phyloP scores from a whole-genome alignment of 805 yeast genomes.

The Wickerhamiella domercqiae region DNA sequence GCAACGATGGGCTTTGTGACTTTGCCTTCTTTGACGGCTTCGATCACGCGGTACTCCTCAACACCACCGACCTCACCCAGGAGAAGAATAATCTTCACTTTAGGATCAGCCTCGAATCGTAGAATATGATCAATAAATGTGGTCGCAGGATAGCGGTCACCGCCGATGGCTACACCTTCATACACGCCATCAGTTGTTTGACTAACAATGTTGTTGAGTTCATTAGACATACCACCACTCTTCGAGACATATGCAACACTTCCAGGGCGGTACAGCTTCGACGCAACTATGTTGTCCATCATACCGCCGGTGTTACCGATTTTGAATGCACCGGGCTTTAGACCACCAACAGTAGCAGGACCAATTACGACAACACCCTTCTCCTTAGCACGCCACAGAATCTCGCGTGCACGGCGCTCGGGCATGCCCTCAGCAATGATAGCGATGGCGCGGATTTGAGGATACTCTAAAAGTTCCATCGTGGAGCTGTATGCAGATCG shows the following conservation, averaged over 20 bases:
- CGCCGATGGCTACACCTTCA: constrained; percentile 56
- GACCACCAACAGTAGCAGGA: constrained; percentile 35
- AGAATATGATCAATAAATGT: constrained; percentile 54
- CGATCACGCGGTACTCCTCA: constrained; percentile 57
- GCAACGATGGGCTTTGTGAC: constrained; percentile 58
- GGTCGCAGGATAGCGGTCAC: constrained; percentile 62
- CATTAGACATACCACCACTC: constrained; percentile 36
- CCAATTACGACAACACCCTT: constrained; percentile 34
- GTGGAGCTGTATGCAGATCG: constrained; percentile 34
- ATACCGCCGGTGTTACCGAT: constrained; percentile 36
- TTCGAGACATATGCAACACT: constrained; percentile 34
- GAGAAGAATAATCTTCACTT: constrained; percentile 49
- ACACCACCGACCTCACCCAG: constrained; percentile 63
- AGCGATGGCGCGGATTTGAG: constrained; percentile 32
- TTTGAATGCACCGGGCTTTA: constrained; percentile 35
- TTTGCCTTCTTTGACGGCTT: constrained; percentile 46
- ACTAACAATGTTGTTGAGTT: constrained; percentile 32
- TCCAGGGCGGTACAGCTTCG: constrained; percentile 34
- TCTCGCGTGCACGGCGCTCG: constrained; percentile 35
- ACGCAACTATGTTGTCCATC: constrained; percentile 36
- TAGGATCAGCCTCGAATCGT: constrained; percentile 47
- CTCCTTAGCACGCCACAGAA: constrained; percentile 28
- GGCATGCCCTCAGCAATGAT: constrained; percentile 36
- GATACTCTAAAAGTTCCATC: constrained; percentile 32
- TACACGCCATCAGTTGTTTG: constrained; percentile 33